Evolutionary conservation across 495 filamentous ascomycete genomes (phyloP).

Genomic region (Aspergillus bridgeri): DNA sequence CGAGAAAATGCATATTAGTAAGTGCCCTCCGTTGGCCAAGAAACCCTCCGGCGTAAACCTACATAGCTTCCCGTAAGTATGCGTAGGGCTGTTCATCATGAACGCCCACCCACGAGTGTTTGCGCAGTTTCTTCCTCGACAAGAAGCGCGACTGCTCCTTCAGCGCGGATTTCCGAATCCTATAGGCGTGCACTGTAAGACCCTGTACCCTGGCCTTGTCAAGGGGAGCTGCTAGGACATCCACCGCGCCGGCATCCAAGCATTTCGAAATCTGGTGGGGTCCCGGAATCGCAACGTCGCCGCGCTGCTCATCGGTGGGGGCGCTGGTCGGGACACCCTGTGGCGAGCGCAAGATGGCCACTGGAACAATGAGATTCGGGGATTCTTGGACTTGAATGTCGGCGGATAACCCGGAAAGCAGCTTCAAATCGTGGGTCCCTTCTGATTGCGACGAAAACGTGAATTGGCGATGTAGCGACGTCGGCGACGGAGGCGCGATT

Average conservation of each 20-base stretch:
- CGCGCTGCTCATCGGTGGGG: conserved; percentile 35
- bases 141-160: conserved; percentile 65
- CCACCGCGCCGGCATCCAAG: conserved; percentile 79
- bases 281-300: conserved; percentile 35
- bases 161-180: conserved; percentile 66
- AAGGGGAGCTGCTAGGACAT: conserved; percentile 77
- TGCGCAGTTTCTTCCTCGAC: conserved; percentile 63
- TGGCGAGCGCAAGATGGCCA: conserved; percentile 59
- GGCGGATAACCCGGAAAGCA: conserved; percentile 65
- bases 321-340: conserved; percentile 24
- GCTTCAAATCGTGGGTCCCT: conserved; percentile 62
- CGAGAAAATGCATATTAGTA: neutral
- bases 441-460: conserved; percentile 48
- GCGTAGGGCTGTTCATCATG: conserved; percentile 82
- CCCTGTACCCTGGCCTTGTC: conserved; percentile 64
- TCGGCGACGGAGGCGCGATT: conserved; percentile 29
- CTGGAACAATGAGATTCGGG: conserved; percentile 70
- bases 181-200: conserved; percentile 78
- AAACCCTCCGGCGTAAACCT: conserved; percentile 13
- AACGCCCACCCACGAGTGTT: conserved; percentile 91
- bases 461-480: conserved; percentile 39
- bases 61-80: conserved; percentile 80
- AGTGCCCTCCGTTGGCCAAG: neutral
- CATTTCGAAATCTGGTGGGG: conserved; percentile 57
- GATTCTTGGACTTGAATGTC: conserved; percentile 68